Base-by-base conservation (phyloP, 1,284 basidiomycete genomes). In the Ustilago nuda region DNA sequence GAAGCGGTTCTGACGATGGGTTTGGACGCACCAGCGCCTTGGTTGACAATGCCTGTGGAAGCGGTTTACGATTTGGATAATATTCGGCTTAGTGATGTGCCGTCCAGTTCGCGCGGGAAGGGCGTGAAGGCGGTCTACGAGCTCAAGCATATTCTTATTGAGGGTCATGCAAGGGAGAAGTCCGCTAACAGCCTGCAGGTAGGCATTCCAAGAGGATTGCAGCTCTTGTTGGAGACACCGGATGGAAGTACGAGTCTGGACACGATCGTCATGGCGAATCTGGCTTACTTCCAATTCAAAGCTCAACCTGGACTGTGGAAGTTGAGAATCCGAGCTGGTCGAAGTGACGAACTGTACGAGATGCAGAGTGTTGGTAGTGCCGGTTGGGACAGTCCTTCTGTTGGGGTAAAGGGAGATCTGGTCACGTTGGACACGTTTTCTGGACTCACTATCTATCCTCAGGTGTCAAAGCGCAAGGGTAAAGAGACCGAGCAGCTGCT, bases 211-310 rank as follows among this genome's bases (percentile, higher is more conserved):
- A 89, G 76, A 8, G 81, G 81, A 8, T 57, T 84, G 35, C 76
- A 93, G 92, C 58, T 85, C 12, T 56, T 83, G 15, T 61, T 85
- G 8, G 71, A 79, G 52, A 80, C 80, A 6, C 76, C 77, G 8
- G 80, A 85, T 54, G 69, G 59, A 8, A 45, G 45, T 17, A 54
- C 63, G 33, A 65, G 59, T n/a, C 64, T 83, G 41, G 83, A 85
- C 39, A 87, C 87, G 39, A 87, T 87, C 72, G 92, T 98, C 52
- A 94, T 98, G 79, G 94, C 93, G 6, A 99, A 98, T 84, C 88
- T 98, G 9, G 97, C 96, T 3, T 99, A 99, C 86, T 89, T 98
- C 72, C 97, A 99, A 86, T 95, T 99, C 88, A 94, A 94, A 83
- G 92, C 93, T 2, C 92, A 90, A 56, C 96, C 96, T 0, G 96